A percentile compares a stretch with the other conserved stretches of the same genome.
Conservation (phyloP, 2,329 filamentous ascomycete species). For the Botrytis galanthina region DNA sequence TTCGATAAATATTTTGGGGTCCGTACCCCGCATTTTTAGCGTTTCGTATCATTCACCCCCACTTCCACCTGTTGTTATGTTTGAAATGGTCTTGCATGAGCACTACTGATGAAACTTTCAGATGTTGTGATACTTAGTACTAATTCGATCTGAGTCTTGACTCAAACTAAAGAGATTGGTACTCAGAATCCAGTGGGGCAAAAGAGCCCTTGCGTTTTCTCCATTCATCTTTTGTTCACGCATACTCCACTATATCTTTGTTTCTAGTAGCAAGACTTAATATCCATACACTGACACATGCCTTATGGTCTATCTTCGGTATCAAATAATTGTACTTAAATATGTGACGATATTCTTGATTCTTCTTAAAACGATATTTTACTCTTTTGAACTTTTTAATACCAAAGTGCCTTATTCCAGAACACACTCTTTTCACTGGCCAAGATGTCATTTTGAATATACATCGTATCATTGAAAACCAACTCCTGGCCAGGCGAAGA, state of each 20-base stretch:
- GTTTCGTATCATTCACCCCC: not conserved
- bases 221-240: not conserved
- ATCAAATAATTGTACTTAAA: not conserved
- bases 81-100: not conserved
- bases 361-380: not conserved
- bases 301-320: rapidly evolving
- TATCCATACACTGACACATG: rapidly evolving
- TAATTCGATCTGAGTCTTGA: not conserved
- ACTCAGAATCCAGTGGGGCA: not conserved
- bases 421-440: not conserved
- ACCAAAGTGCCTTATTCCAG: constrained; percentile 10
- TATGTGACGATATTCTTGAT: too few relatives aligned
- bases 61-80: not conserved
- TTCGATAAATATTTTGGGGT: not conserved
- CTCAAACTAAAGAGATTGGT: not conserved
- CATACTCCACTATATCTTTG: not conserved
- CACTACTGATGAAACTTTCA: not conserved
- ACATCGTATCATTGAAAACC: not conserved
- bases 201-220: not conserved
- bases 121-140: not conserved
- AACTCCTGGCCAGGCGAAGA: not conserved
- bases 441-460: constrained; percentile 3
- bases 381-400: not conserved
- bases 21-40: not conserved
- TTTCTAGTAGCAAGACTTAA: not conserved